Evolutionary conservation across 2,329 filamentous ascomycete species (phyloP), one percentile per base, ranked within the genome.

Genomic region (Ambrosiella cleistominuta): DNA sequence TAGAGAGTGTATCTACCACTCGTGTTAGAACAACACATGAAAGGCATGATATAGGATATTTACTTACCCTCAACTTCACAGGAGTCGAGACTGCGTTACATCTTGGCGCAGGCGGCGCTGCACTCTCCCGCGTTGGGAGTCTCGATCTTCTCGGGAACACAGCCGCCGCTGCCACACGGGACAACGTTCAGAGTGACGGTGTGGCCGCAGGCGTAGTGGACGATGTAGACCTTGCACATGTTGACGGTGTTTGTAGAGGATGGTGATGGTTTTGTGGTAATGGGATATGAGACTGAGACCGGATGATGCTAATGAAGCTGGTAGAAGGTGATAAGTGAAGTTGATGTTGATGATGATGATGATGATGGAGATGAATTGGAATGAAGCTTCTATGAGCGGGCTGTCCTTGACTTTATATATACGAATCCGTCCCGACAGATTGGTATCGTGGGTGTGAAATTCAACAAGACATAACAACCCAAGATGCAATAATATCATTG

Each of bases 371-470:
- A 54, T 40, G 47, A 37, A 49, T 12, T 40, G 12, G 37, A 19
- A 38, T 6, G 17, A 42, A 5, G 37, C 57, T 49, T 4, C 40
- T 45, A 35, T 45, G 47, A 40, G 27, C n/a, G 58, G 54, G 38
- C 38, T 53, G 17, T n/a, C 11, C 35, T 27, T 19, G 27, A 37
- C 45, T 57, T 60, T 60, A 59, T 60, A 60, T 60, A 60, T 42
- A 53, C 15, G 35, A 57, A 37, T 27, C 57, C 12, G 54, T 57
- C 58, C 58, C 58, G 54, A 37, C 35, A 52, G 40, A 38, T 57
- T 54, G 54, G 54, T 59, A 56, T 60, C 49, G 52, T 56, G 51
- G 40, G 47, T 51, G 47, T 42, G 45, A 27, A 27, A 27, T 27
- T 27, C 27, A 27, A 27, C 3, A 27, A 27, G 27, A 27, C 3